Base-by-base conservation (phyloP, 169 alveolate genomes). In the Plasmodium billcollinsi region DNA sequence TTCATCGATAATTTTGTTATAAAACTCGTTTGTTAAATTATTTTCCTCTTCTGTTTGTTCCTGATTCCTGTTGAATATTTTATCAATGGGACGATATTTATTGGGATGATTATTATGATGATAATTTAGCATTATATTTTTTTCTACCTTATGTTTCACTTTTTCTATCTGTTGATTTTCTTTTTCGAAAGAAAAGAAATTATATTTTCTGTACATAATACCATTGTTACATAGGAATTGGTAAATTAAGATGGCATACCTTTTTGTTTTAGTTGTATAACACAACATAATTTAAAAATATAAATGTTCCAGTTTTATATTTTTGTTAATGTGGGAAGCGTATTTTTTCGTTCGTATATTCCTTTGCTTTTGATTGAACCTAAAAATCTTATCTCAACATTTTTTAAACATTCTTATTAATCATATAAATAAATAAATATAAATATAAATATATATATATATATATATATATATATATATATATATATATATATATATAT, bases 1-100 rank as follows among this genome's bases (percentile, higher is more conserved):
- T 33, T 78, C 89, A 21, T 24, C 39, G 6, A 66, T 43, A 50
- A 78, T 66, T 78, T 78, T 78, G 14, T 78, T 24, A 43, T 65
- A 78, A 11, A 78, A 49, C n/a, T 65, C 73, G 21, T 33, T 78
- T 2, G 89, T 78, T 43, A 78, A 21, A 26, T 33, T 47, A 45
- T 78, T 58, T n/a, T 50, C 62, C 9, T 24, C 80, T 14, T 59
- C 29, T 45, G 33, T 56, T 56, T 39, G 47, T 39, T 39, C 47
- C 47, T 39, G 11, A 39, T 39, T 39, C 9, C 11, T 39, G 8
- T 39, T 5, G 47, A 39, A 5, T 39, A 3, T 39, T 39, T 39
- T 58, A 6, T 54, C 63, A n/a, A 45, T 1, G 8, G 54, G 3
- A 8, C 3, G 18, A 1, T 69, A 5, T 0, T 39, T 39, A 39